Evolutionary conservation across 257 asterid genomes (phyloP).

Genomic region (Capsicum chinense): DNA sequence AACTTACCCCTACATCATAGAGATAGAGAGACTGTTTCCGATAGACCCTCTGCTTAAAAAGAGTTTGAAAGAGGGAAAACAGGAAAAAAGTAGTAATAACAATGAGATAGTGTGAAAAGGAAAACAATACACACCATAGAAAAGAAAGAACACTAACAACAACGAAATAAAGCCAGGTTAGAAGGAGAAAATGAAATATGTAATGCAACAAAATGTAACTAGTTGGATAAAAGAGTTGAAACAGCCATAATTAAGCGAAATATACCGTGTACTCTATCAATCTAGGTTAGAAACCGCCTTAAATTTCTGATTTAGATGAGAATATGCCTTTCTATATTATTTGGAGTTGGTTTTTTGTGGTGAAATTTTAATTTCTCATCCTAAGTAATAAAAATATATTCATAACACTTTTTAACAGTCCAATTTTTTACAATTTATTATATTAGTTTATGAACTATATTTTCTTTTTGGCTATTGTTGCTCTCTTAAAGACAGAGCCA

Average conservation of each 20-base stretch:
- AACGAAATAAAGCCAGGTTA: not conserved
- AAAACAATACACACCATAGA: no score
- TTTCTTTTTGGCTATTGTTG: not conserved
- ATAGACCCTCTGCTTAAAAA: no score
- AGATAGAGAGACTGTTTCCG: no score
- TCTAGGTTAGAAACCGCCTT: not conserved
- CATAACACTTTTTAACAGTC: not conserved
- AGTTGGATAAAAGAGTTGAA: not conserved
- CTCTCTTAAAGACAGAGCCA: not conserved
- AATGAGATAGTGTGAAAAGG: no score
- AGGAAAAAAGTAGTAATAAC: no score
- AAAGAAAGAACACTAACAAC: no score
- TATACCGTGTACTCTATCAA: not conserved
- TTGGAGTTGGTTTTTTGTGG: not conserved
- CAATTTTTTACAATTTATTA: not conserved
- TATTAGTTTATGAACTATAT: not conserved
- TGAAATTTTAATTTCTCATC: not conserved
- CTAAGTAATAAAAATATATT: not conserved
- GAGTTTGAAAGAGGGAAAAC: no score
- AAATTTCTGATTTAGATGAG: constrained; percentile 14
- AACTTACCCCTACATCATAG: no score
- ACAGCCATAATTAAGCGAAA: not conserved
- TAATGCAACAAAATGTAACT: not conserved
- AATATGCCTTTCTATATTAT: not conserved
- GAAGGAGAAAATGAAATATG: not conserved